Percentiles rank a stretch among this genome's conserved stretches.
Conservation (phyloP, 2,329 filamentous ascomycete genomes). For the Myriosclerotinia curreyana region DNA sequence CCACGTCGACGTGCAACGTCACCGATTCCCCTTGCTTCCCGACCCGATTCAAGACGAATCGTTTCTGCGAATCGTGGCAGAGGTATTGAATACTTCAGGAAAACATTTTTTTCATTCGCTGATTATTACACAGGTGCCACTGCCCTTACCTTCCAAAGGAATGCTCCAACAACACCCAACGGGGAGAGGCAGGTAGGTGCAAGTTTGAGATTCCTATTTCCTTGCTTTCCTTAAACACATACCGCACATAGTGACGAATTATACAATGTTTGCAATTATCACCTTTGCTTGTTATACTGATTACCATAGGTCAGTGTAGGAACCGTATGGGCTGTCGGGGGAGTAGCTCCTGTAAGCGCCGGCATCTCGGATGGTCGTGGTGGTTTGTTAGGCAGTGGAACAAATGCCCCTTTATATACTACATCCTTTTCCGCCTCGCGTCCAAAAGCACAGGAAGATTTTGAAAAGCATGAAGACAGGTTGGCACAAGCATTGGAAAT, state of each 20-base stretch:
- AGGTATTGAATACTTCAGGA: conserved; percentile 27
- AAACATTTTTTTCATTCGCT: conserved; percentile 6
- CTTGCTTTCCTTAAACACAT: not conserved
- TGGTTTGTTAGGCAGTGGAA: conserved; percentile 63
- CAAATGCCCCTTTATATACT: conserved; percentile 65
- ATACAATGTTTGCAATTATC: not conserved
- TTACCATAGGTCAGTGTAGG: conserved; percentile 58
- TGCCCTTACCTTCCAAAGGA: conserved; percentile 36
- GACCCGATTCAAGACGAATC: conserved; percentile 26
- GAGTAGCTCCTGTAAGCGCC: conserved; percentile 55
- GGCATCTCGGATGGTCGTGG: conserved; percentile 62
- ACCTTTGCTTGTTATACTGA: conserved; percentile 22
- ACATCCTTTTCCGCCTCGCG: conserved; percentile 48
- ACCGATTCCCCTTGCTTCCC: conserved; percentile 28
- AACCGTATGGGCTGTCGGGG: conserved; percentile 74
- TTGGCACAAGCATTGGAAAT: conserved; percentile 80
- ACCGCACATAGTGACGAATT: not conserved
- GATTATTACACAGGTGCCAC: conserved; percentile 32
- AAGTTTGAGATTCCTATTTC: not conserved
- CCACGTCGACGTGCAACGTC: conserved; percentile 38
- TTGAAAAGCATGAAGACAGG: conserved; percentile 67
- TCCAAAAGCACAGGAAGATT: conserved; percentile 54
- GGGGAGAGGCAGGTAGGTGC: conserved; percentile 37
- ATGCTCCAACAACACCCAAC: conserved; percentile 28
- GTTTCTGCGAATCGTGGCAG: conserved; percentile 33